Conservation (phyloP, 257 asterid genomes). For the Solanum sejunctum region DNA sequence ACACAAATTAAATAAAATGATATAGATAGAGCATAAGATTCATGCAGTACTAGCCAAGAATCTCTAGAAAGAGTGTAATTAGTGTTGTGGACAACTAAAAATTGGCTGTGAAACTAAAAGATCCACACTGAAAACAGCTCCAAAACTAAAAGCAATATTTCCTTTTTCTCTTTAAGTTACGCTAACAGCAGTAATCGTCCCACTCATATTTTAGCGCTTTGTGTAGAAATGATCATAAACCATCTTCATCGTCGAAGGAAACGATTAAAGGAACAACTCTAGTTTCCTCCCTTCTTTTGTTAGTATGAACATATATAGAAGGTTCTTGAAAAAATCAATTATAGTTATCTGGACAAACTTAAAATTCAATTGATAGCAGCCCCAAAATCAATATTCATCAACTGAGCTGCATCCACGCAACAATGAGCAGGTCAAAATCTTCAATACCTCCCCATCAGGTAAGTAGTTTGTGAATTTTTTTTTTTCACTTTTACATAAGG, state of each 20-base stretch:
- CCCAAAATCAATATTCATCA: conserved; percentile 25
- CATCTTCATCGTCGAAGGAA: background rate
- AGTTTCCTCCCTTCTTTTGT: background rate
- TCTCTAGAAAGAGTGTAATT: background rate
- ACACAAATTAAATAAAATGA: background rate
- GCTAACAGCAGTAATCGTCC: background rate
- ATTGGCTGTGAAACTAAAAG: background rate
- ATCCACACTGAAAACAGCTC: background rate
- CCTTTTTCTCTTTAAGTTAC: background rate
- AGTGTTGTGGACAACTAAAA: background rate
- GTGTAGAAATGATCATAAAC: too few relatives aligned
- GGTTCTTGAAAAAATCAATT: background rate
- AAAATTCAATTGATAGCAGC: background rate
- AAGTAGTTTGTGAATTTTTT: too few relatives aligned
- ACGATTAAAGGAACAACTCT: background rate
- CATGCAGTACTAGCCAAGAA: background rate
- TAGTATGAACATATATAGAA: background rate
- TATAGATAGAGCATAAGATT: background rate
- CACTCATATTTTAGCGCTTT: too few relatives aligned
- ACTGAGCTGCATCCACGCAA: conserved; percentile 36
- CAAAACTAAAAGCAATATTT: background rate
- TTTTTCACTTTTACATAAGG: too few relatives aligned
- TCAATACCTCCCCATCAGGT: too few relatives aligned
- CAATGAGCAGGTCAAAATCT: background rate
- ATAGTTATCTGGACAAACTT: background rate